Conservation (phyloP, 2,329 filamentous ascomycete species). For the Aspergillus tamarii region DNA sequence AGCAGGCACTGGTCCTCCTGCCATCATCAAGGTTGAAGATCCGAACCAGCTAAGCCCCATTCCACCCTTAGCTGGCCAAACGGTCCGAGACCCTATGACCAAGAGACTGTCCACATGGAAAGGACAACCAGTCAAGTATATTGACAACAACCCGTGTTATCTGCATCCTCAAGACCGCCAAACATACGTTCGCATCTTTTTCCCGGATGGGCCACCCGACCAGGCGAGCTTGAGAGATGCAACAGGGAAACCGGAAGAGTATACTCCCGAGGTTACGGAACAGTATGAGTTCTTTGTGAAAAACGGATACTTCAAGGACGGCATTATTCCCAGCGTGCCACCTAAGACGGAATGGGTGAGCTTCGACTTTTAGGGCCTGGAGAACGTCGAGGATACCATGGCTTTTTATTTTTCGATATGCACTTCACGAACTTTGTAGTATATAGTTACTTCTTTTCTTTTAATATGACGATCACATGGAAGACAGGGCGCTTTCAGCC, state of each 20-base stretch:
- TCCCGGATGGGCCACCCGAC: slow-evolving; percentile 68
- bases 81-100: slow-evolving; percentile 36
- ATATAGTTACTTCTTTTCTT: slow-evolving; percentile 3
- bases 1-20: slow-evolving; percentile 30
- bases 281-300: slow-evolving; percentile 68
- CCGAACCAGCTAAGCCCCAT: slow-evolving; percentile 37
- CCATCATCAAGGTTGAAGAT: slow-evolving; percentile 31
- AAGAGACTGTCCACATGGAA: slow-evolving; percentile 62
- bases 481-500: neutral
- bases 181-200: slow-evolving; percentile 69
- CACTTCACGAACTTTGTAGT: neutral
- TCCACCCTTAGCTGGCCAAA: slow-evolving; percentile 42
- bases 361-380: slow-evolving; percentile 67
- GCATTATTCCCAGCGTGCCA: slow-evolving; percentile 74
- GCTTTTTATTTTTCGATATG: neutral
- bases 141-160: slow-evolving; percentile 54
- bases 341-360: slow-evolving; percentile 75
- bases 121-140: slow-evolving; percentile 64
- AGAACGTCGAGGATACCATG: neutral
- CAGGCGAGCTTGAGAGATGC: slow-evolving; percentile 47
- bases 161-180: slow-evolving; percentile 58
- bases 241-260: slow-evolving; percentile 57
- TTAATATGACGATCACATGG: neutral
- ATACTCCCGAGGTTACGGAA: slow-evolving; percentile 57
- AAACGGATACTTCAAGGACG: slow-evolving; percentile 69